Base-by-base conservation (phyloP, 805 yeast genomes). In the Ogataea paraovalis region DNA sequence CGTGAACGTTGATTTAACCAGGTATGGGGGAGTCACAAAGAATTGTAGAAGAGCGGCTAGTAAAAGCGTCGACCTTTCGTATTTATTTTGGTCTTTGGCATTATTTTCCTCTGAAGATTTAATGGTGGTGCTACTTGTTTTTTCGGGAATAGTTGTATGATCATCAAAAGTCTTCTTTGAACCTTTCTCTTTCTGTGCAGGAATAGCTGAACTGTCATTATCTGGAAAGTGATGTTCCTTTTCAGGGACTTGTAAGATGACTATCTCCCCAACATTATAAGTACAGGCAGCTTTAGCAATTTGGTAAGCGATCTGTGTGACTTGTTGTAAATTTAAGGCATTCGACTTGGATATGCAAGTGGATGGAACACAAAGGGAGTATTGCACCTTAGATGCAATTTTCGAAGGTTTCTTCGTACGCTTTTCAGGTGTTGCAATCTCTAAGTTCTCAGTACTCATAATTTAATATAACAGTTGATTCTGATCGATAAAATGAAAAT, bases 1-100 rank as follows among this genome's bases (percentile, higher is more conserved):
- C 30, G 60, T 59, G 69, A 89, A 87, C 4, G 84, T 73, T 2
- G 82, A 66, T 50, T 83, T 82, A 18, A 82, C 77, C 39, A 90
- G 71, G 60, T 90, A 87, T 42, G 88, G 85, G 1, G 97, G 96
- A 0, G 96, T 89, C 14, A 89, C 80, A 59, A 87, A 87, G 61
- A 71, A 89, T 61, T 88, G 96, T 47, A 90, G 68, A 36, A 90
- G 70, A 1, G 83, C 71, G 1, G 92, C 90, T 46, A 88, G 73
- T 7, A 82, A 59, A 60, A 82, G 65, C 0, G 83, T 68, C 33
- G 72, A 70, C 6, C 41, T n/a, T 55, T 47, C 30, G 53, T 46
- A 32, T 2, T 30, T 41, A 34, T 27, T 55, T 52, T 40, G n/a
- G n/a, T n/a, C n/a, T n/a, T n/a, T n/a, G n/a, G n/a, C 57, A 58